These are phyloP conservation scores for Saturnispora ahearnii DNA, from an alignment of 805 yeast species.

Conservation along the genomic window DNA sequence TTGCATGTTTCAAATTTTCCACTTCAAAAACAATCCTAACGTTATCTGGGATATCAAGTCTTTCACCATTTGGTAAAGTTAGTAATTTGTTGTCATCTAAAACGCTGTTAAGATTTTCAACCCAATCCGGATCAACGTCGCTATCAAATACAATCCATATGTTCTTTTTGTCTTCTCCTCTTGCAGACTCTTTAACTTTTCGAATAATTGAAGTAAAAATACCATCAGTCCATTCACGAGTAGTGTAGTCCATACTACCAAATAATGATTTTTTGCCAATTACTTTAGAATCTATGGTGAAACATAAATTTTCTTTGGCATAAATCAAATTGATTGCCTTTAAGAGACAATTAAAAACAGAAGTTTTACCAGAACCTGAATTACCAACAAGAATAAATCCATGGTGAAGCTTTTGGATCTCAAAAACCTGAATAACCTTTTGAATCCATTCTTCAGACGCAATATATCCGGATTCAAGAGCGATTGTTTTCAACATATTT, in stretches of 20 bases:
- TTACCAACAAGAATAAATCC: slow-evolving; percentile 78
- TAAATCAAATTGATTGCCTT: slow-evolving; percentile 30
- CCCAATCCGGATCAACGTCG: slow-evolving; percentile 91
- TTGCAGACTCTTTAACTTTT: slow-evolving; percentile 40
- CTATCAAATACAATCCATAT: slow-evolving; percentile 87
- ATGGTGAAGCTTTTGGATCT: slow-evolving; percentile 54
- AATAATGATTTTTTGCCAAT: slow-evolving; percentile 54
- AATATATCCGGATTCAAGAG: slow-evolving; percentile 26
- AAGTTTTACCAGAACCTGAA: slow-evolving; percentile 68
- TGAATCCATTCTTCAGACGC: slow-evolving; percentile 36
- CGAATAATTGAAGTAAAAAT: slow-evolving; percentile 62
- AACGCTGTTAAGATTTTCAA: slow-evolving; percentile 82
- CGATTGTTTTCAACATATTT: slow-evolving; percentile 19
- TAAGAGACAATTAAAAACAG: slow-evolving; percentile 41
- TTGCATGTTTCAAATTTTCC: slow-evolving; percentile 53
- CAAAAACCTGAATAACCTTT: slow-evolving; percentile 53
- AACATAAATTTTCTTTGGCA: slow-evolving; percentile 30
- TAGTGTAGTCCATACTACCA: slow-evolving; percentile 64
- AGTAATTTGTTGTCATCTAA: slow-evolving; percentile 77
- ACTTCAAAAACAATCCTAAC: slow-evolving; percentile 71
- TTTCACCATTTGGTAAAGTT: slow-evolving; percentile 86
- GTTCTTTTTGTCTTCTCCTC: slow-evolving; percentile 48
- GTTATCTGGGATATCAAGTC: slow-evolving; percentile 56
- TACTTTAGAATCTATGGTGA: slow-evolving; percentile 67
- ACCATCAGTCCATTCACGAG: slow-evolving; percentile 93